A percentile compares a stretch with the other conserved stretches of the same genome.
Evolutionary conservation across 2,329 filamentous ascomycete genomes (phyloP).

Genomic region (Phialophora macrospora): DNA sequence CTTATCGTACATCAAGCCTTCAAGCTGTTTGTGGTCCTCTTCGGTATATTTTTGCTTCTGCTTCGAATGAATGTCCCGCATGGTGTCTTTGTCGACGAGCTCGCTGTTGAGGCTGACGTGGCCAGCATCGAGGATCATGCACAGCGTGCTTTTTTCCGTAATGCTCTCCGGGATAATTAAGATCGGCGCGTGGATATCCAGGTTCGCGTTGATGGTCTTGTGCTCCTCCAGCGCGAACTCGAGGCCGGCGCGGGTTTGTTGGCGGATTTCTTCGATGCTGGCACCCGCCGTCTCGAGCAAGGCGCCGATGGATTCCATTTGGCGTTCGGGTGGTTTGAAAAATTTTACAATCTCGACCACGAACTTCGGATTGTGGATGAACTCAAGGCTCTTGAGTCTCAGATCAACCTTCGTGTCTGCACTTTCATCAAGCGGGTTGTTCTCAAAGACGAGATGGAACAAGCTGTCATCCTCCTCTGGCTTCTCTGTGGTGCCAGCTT

Average conservation of each 20-base stretch:
- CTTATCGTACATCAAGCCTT: conserved; percentile 96
- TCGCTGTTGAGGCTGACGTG: conserved; percentile 94
- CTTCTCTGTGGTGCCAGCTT: conserved; percentile 46
- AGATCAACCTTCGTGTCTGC: conserved; percentile 89
- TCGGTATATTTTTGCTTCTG: conserved; percentile 86
- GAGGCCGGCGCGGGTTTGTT: conserved; percentile 92
- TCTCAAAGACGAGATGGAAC: conserved; percentile 90
- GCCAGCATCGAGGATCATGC: conserved; percentile 92
- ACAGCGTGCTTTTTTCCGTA: conserved; percentile 76
- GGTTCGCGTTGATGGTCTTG: conserved; percentile 94
- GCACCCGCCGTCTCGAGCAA: conserved; percentile 95
- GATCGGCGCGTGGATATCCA: conserved; percentile 92
- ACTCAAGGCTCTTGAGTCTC: conserved; percentile 92
- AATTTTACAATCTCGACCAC: conserved; percentile 90
- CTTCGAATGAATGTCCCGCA: conserved; percentile 88
- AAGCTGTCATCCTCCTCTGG: conserved; percentile 71
- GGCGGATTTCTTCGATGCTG: conserved; percentile 90
- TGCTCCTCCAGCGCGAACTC: conserved; percentile 97
- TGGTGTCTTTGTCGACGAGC: conserved; percentile 85
- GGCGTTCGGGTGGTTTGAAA: conserved; percentile 92
- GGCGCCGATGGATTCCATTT: conserved; percentile 97
- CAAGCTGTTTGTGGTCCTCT: conserved; percentile 83
- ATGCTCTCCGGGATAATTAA: conserved; percentile 97
- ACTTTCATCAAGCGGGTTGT: conserved; percentile 90
- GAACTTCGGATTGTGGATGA: conserved; percentile 96